Evolutionary conservation across 768 basidiomycete species (phyloP).

Genomic region (Suillus brevipes): DNA sequence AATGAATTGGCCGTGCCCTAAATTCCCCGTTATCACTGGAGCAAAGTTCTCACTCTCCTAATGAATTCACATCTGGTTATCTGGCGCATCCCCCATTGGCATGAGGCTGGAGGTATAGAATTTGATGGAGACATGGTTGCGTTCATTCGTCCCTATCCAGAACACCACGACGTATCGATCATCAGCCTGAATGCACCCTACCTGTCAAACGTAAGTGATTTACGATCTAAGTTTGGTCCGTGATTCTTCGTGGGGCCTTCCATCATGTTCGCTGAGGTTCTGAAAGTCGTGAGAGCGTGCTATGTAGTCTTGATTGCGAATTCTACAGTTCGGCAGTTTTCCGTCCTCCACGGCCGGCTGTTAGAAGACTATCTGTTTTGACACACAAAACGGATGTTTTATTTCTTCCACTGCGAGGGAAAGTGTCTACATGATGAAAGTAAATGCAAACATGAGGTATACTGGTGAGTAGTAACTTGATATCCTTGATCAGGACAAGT

Average conservation of each 20-base stretch:
- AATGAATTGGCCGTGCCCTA: neutral
- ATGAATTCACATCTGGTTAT: neutral
- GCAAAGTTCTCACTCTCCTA: neutral
- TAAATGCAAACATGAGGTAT: neutral
- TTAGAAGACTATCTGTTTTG: neutral
- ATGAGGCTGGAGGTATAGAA: neutral
- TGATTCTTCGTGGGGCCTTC: neutral
- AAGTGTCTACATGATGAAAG: neutral
- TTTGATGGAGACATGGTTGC: neutral
- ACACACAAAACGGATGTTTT: neutral
- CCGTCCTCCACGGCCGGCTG: neutral
- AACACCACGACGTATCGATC: neutral
- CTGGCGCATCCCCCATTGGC: neutral
- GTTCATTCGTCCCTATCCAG: neutral
- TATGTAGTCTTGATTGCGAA: conserved; percentile 1
- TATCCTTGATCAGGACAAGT: neutral
- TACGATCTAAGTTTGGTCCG: neutral
- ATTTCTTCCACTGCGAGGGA: conserved; percentile 2
- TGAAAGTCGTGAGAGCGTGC: neutral
- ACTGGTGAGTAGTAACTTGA: neutral
- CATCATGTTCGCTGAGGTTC: neutral
- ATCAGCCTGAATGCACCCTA: neutral
- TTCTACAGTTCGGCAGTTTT: neutral
- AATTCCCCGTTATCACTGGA: conserved; percentile 1
- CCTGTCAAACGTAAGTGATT: neutral